These are phyloP conservation scores for Canavalia ensiformis DNA, from an alignment of 306 rosid species.

Conservation along the genomic window DNA sequence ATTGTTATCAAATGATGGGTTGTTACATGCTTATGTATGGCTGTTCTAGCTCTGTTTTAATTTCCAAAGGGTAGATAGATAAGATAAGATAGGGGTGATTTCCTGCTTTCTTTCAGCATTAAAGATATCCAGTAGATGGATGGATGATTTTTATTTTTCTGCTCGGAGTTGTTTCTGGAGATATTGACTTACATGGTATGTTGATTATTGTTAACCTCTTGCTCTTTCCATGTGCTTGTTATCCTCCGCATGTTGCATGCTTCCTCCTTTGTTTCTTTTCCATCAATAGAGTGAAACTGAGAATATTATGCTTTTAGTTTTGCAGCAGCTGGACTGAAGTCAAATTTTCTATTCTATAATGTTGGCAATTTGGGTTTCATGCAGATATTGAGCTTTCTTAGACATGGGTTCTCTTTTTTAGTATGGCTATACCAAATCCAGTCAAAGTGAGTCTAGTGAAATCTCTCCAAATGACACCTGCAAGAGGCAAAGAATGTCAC, in stretches of 20 bases:
- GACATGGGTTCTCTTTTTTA: slow-evolving; percentile 74
- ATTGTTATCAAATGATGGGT: background rate
- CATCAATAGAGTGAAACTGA: slow-evolving; percentile 29
- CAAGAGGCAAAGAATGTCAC: slow-evolving; percentile 74
- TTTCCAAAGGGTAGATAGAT: background rate
- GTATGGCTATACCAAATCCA: slow-evolving; percentile 58
- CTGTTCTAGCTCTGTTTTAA: background rate
- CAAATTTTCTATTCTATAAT: slow-evolving; percentile 6
- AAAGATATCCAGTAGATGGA: background rate
- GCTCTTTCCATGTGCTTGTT: background rate
- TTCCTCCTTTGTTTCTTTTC: slow-evolving; percentile 31
- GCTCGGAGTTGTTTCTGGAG: background rate
- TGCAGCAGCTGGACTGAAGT: slow-evolving; percentile 27
- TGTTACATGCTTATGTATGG: slow-evolving; percentile 1
- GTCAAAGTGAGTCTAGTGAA: slow-evolving; percentile 48
- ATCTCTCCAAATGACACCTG: slow-evolving; percentile 51
- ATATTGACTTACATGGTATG: slow-evolving; percentile 1
- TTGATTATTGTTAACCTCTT: background rate
- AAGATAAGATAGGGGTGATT: background rate
- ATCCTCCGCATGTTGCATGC: background rate
- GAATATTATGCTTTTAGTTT: background rate
- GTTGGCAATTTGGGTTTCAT: slow-evolving; percentile 21
- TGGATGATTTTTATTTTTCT: slow-evolving; percentile 19
- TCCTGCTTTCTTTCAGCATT: background rate
- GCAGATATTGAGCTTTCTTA: slow-evolving; percentile 39